These are phyloP conservation scores for Sclerotinia spermophila DNA, from an alignment of 2,329 filamentous ascomycete species.

Conservation along the genomic window DNA sequence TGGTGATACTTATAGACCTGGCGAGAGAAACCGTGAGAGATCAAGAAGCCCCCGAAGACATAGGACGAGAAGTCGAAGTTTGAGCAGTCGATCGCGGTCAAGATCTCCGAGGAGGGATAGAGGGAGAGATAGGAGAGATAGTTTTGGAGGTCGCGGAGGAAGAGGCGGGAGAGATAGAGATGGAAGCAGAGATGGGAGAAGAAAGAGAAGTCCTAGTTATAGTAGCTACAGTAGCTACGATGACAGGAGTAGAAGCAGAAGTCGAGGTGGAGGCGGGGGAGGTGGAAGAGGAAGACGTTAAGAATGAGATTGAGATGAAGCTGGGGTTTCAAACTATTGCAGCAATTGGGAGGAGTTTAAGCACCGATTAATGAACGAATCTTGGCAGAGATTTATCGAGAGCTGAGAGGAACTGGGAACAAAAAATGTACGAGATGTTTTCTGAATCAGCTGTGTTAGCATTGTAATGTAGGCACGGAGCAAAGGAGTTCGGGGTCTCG, in stretches of 20 bases:
- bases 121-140: not conserved
- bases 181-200: constrained; percentile 37
- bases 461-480: constrained; percentile 3
- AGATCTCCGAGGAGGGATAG: constrained; percentile 8
- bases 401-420: not conserved
- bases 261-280: constrained; percentile 33
- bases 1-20: constrained; percentile 11
- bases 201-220: constrained; percentile 59
- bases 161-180: constrained; percentile 26
- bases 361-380: not conserved
- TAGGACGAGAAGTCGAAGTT: constrained; percentile 11
- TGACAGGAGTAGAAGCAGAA: constrained; percentile 42
- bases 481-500: constrained; percentile 8
- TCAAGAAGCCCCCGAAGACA: constrained; percentile 15
- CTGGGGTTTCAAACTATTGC: not conserved
- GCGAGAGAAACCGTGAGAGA: constrained; percentile 5
- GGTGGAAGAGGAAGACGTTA: constrained; percentile 1
- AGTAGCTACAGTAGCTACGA: constrained; percentile 57
- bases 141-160: constrained; percentile 9
- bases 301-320: not conserved
- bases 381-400: not conserved
- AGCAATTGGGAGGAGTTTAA: not conserved
- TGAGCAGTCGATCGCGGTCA: constrained; percentile 4
- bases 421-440: constrained; percentile 2
- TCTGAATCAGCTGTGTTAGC: not conserved